phyloP scores from a whole-genome alignment of 2,329 filamentous ascomycete genomes.

The Alternaria novae-zelandiae region DNA sequence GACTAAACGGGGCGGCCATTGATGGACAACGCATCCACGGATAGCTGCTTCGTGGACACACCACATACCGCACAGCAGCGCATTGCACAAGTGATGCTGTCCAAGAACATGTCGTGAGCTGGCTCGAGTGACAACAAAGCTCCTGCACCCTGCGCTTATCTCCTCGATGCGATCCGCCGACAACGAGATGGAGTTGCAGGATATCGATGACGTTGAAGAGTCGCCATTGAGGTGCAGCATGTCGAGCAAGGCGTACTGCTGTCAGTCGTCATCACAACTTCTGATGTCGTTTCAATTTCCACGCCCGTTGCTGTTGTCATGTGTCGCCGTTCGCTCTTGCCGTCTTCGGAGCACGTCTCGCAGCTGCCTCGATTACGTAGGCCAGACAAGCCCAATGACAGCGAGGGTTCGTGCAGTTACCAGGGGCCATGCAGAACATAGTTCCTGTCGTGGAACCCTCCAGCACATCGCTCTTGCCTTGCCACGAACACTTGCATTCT shows the following conservation, averaged over 20 bases:
- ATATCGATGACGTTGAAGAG: background rate
- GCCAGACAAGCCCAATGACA: constrained; percentile 7
- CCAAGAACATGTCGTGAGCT: constrained; percentile 16
- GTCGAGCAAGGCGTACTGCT: constrained; percentile 9
- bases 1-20: background rate
- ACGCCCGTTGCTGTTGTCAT: background rate
- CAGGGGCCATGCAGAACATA: constrained; percentile 15
- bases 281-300: background rate
- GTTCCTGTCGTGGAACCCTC: constrained; percentile 12
- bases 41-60: constrained; percentile 21
- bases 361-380: constrained; percentile 11
- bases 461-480: constrained; percentile 18
- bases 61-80: constrained; percentile 26
- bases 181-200: background rate
- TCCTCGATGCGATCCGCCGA: constrained; percentile 13
- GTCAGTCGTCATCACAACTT: constrained; percentile 21
- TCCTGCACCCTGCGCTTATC: constrained; percentile 32
- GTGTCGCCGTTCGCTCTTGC: background rate
- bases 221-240: background rate
- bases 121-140: constrained; percentile 11
- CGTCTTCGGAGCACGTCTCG: constrained; percentile 5
- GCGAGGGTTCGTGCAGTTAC: constrained; percentile 9
- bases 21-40: constrained; percentile 22
- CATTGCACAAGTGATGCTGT: constrained; percentile 21
- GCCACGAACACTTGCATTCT: constrained; percentile 19